Evolutionary conservation across 1,284 basidiomycete genomes (phyloP).

Genomic region (Irpex sp.): DNA sequence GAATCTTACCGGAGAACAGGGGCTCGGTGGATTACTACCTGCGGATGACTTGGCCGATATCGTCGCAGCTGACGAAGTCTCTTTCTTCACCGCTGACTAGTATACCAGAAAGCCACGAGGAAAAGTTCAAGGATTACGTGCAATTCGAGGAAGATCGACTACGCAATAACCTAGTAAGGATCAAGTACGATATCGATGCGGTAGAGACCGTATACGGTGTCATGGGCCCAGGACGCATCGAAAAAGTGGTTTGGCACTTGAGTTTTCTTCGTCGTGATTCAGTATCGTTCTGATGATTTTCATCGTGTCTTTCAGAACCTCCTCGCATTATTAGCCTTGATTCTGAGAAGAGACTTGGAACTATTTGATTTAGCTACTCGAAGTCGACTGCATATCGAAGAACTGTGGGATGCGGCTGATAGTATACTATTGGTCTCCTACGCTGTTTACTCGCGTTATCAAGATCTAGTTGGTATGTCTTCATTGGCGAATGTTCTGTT

Average conservation of each 20-base stretch:
- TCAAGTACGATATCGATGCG: slow-evolving; percentile 24
- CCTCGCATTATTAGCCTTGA: slow-evolving; percentile 22
- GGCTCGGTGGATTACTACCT: slow-evolving; percentile 19
- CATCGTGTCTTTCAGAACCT: slow-evolving; percentile 14
- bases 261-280: background rate
- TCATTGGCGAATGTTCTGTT: background rate
- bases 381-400: slow-evolving; percentile 14
- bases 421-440: slow-evolving; percentile 3
- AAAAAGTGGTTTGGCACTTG: slow-evolving; percentile 14
- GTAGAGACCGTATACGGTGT: slow-evolving; percentile 21
- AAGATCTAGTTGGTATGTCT: background rate
- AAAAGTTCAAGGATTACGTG: slow-evolving; percentile 11
- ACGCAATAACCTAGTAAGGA: slow-evolving; percentile 20
- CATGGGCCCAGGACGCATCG: slow-evolving; percentile 19
- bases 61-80: slow-evolving; percentile 8
- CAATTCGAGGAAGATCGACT: slow-evolving; percentile 17
- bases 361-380: slow-evolving; percentile 18
- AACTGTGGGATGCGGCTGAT: slow-evolving; percentile 7
- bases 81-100: background rate
- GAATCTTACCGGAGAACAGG: slow-evolving; percentile 20
- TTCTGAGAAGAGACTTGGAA: slow-evolving; percentile 21
- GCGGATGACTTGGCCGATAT: slow-evolving; percentile 1
- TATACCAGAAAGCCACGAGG: slow-evolving; percentile 1
- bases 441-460: slow-evolving; percentile 5
- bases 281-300: background rate